A percentile compares a stretch with the other conserved stretches of the same genome.
Conservation (phyloP, 495 filamentous ascomycete species). For the Rusavskia elegans region DNA sequence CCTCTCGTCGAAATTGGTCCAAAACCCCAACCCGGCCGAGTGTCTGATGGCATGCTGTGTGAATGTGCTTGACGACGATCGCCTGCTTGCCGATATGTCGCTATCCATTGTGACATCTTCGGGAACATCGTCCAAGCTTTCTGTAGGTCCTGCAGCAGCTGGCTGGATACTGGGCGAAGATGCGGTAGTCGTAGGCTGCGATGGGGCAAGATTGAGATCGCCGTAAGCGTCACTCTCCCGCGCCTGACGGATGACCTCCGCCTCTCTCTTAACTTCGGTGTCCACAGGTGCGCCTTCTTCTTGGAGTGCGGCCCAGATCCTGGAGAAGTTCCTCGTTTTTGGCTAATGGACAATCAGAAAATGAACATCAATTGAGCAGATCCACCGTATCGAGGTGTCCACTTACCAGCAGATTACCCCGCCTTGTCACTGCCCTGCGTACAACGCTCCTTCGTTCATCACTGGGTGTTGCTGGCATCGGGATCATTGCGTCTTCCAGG, state of each 20-base stretch:
- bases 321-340: slow-evolving; percentile 87
- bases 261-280: slow-evolving; percentile 76
- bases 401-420: slow-evolving; percentile 75
- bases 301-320: slow-evolving; percentile 73
- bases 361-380: slow-evolving; percentile 2
- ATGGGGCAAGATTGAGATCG: slow-evolving; percentile 22
- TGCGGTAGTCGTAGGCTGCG: slow-evolving; percentile 31
- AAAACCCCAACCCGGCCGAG: slow-evolving; percentile 57
- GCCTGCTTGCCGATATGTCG: slow-evolving; percentile 18
- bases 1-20: slow-evolving; percentile 54
- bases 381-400: neutral
- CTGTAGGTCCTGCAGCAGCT: slow-evolving; percentile 17
- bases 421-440: slow-evolving; percentile 58
- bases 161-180: slow-evolving; percentile 19
- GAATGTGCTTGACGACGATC: slow-evolving; percentile 47
- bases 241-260: slow-evolving; percentile 87
- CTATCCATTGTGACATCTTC: slow-evolving; percentile 47
- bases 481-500: slow-evolving; percentile 5
- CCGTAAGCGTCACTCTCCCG: slow-evolving; percentile 49
- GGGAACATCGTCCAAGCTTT: slow-evolving; percentile 38
- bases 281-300: slow-evolving; percentile 83
- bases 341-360: slow-evolving; percentile 32
- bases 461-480: slow-evolving; percentile 16
- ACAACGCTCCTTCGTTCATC: slow-evolving; percentile 27
- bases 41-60: slow-evolving; percentile 55